A percentile compares a stretch with the other conserved stretches of the same genome.
These are phyloP conservation scores for Silene noctiflora DNA, from an alignment of 179 eudicot genomes.

Conservation along the genomic window DNA sequence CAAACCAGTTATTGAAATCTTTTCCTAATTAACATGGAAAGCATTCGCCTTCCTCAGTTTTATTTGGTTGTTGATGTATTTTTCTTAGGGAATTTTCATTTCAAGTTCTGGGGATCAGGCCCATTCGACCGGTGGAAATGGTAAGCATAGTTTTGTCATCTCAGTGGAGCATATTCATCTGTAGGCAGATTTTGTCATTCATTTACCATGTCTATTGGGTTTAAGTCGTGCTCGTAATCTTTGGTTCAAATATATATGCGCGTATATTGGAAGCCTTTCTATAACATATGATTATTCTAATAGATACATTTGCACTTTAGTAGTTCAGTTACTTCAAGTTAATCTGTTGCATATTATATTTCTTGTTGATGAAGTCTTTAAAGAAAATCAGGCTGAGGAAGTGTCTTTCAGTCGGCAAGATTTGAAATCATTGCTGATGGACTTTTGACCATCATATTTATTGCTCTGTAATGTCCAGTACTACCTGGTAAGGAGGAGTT, in stretches of 20 bases:
- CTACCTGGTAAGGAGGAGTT: background rate
- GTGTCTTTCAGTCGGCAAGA: too few species aligned
- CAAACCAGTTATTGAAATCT: background rate
- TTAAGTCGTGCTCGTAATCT: background rate
- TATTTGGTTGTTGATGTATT: constrained; percentile 14
- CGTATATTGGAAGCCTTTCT: background rate
- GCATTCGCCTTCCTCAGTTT: background rate
- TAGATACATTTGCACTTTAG: background rate
- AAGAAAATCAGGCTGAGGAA: background rate
- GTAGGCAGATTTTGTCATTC: background rate
- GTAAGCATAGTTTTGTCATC: constrained; percentile 35
- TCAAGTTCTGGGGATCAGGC: constrained; percentile 94
- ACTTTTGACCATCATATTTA: background rate
- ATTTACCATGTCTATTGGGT: background rate
- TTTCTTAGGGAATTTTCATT: constrained; percentile 75
- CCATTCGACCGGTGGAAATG: constrained; percentile 83
- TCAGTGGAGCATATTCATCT: background rate
- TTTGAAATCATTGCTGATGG: background rate
- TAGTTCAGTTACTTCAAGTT: background rate
- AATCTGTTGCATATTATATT: background rate
- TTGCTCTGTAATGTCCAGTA: background rate
- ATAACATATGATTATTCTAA: background rate
- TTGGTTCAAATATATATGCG: background rate
- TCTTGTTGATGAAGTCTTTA: constrained; percentile 2
- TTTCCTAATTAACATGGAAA: background rate